These are phyloP conservation scores for Canna indica DNA, from an alignment of 176 grass and related monocot genomes.

Conservation along the genomic window DNA sequence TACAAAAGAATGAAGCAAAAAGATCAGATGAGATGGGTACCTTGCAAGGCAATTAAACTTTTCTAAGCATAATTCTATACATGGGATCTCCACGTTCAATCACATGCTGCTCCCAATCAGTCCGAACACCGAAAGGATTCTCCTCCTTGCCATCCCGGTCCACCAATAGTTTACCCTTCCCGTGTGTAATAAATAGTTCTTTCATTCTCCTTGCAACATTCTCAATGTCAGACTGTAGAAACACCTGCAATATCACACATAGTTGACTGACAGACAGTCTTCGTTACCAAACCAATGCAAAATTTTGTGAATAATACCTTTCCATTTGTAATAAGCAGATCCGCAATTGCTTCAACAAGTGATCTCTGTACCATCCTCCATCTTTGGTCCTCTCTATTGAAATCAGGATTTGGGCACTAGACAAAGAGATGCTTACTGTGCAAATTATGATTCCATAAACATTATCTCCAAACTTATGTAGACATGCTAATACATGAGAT, in stretches of 20 bases:
- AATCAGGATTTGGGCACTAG: slow-evolving; percentile 85
- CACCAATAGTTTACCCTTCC: slow-evolving; percentile 41
- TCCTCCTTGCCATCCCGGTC: slow-evolving; percentile 28
- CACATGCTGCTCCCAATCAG: slow-evolving; percentile 75
- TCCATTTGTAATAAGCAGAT: slow-evolving; percentile 64
- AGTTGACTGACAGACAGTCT: neutral
- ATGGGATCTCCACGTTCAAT: slow-evolving; percentile 67
- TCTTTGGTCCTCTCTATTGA: slow-evolving; percentile 61
- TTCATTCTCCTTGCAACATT: slow-evolving; percentile 51
- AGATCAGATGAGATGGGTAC: too few relatives aligned
- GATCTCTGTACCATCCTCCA: slow-evolving; percentile 75
- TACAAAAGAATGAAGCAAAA: too few relatives aligned
- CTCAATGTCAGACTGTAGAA: slow-evolving; percentile 75
- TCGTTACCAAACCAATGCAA: neutral
- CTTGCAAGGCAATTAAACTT: slow-evolving; percentile 28
- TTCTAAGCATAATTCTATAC: slow-evolving; percentile 70
- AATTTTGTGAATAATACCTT: too few relatives aligned
- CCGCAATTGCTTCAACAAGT: slow-evolving; percentile 69
- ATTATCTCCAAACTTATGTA: neutral
- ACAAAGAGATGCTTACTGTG: slow-evolving; percentile 1
- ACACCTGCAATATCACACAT: slow-evolving; percentile 44
- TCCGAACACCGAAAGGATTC: slow-evolving; percentile 60
- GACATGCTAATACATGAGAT: neutral
- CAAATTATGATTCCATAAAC: neutral
- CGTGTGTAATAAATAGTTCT: slow-evolving; percentile 51